Evolutionary conservation across 352 stramenopile genomes (phyloP).

Genomic region (Peronospora destructor): DNA sequence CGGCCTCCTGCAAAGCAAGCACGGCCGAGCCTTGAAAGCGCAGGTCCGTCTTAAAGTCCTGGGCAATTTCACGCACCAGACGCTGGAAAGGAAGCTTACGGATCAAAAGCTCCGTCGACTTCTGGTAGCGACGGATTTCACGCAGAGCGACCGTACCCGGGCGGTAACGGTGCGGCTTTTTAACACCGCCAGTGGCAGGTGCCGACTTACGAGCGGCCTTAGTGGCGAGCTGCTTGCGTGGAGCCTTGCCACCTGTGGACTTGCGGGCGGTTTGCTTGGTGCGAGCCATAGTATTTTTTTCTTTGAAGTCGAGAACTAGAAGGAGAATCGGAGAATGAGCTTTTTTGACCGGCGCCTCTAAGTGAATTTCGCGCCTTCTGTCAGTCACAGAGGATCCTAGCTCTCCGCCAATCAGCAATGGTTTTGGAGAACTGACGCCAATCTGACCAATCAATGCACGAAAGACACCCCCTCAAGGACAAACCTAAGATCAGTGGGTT

Average conservation of each 20-base stretch:
- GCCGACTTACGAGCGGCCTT: conserved; percentile 91
- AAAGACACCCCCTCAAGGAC: background rate
- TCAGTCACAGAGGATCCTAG: background rate
- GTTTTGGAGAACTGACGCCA: background rate
- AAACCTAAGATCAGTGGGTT: conserved; percentile 2
- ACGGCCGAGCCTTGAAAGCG: conserved; percentile 85
- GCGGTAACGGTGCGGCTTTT: conserved; percentile 89
- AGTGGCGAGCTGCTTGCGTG: conserved; percentile 90
- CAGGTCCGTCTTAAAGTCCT: conserved; percentile 85
- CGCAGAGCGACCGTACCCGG: conserved; percentile 88
- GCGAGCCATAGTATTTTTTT: conserved; percentile 69
- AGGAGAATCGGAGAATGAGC: conserved; percentile 50
- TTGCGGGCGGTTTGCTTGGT: conserved; percentile 96
- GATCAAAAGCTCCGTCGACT: conserved; percentile 93
- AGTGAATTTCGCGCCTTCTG: conserved; percentile 8
- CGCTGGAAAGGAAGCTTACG: conserved; percentile 95
- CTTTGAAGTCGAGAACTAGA: conserved; percentile 24
- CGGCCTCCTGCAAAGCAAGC: conserved; percentile 82
- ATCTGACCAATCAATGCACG: conserved; percentile 12
- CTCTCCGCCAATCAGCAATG: conserved; percentile 24
- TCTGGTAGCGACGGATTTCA: conserved; percentile 97
- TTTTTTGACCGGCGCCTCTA: background rate
- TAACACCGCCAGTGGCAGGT: conserved; percentile 87
- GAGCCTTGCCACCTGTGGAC: conserved; percentile 91
- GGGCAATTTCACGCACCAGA: conserved; percentile 89